These are phyloP conservation scores for Scheffersomyces insectosa DNA, from an alignment of 1,139 yeast genomes.

Conservation along the genomic window DNA sequence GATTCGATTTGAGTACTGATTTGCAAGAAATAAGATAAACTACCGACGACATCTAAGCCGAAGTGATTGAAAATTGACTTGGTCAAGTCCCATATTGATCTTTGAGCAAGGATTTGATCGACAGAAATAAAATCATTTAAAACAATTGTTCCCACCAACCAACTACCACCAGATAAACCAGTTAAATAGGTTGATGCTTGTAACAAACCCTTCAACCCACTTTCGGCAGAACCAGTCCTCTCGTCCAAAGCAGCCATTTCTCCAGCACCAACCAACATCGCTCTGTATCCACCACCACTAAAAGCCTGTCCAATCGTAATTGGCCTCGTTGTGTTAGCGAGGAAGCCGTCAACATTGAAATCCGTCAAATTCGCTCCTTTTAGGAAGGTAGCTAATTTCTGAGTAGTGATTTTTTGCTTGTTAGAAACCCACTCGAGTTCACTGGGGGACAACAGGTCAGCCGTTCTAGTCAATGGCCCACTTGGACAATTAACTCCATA, in stretches of 20 bases:
- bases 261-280: constrained; percentile 88
- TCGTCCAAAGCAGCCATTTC: constrained; percentile 76
- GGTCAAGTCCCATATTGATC: constrained; percentile 21
- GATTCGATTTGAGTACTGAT: constrained; percentile 10
- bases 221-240: constrained; percentile 52
- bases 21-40: constrained; percentile 9
- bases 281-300: constrained; percentile 91
- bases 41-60: constrained; percentile 25
- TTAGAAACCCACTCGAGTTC: constrained; percentile 42
- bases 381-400: constrained; percentile 42
- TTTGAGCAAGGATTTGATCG: constrained; percentile 14
- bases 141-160: constrained; percentile 21
- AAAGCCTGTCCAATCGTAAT: constrained; percentile 71
- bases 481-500: constrained; percentile 50
- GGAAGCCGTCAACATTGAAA: constrained; percentile 17
- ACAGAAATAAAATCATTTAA: constrained; percentile 17
- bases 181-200: constrained; percentile 23
- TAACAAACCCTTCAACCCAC: constrained; percentile 21
- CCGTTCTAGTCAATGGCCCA: constrained; percentile 20
- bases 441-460: constrained; percentile 25
- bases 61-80: constrained; percentile 46
- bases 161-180: constrained; percentile 24
- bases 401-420: constrained; percentile 54
- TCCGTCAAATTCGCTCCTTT: constrained; percentile 14
- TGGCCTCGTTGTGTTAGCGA: constrained; percentile 23